Base-by-base conservation (phyloP, 768 basidiomycete genomes). In the Dacryopinax primogenitus region DNA sequence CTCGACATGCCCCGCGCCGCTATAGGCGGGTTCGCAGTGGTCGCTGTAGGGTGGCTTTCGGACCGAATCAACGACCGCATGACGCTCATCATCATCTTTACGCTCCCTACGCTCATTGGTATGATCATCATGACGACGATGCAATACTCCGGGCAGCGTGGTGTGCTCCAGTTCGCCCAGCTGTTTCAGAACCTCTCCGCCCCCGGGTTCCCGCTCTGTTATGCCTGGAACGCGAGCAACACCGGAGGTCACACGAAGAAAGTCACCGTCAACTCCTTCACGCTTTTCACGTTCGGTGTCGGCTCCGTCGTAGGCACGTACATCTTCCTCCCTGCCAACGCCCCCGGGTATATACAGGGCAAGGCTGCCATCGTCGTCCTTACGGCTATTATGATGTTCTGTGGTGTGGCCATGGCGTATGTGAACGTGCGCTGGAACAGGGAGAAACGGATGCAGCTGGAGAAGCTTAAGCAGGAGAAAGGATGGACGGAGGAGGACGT, bases 201-300 rank as follows among this genome's bases (percentile, higher is more conserved):
- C 1, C 36, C 63, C 0, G 51, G 34, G 1, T 66, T 86, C 11
- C 80, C 84, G 0, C 78, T 81, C 0, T 76, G 85, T 11, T 86
- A 86, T 65, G 83, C 85, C 0, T 86, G 83, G 68, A 84, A 85
- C 64, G 82, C 84, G 6, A 81, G 80, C 63, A 85, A 86, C 71
- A 85, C 81, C 0, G 80, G 79, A 33, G 84, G 84, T 0, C 82
- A 84, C 63, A 86, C 84, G 6, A 86, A 87, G 77, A 87, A 86
- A 76, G 77, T 76, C n/a, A 23, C 33, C n/a, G 16, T 45, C 15
- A 34, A 45, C 35, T 39, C 36, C n/a, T 13, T 11, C 1, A 15
- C 51, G 21, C n/a, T 30, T 3, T 64, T 64, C 33, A 35, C 39
- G 21, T 35, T 41, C 39, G 36, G 47, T 39, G 51, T 64, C 6